Evolutionary conservation across 2,329 filamentous ascomycete species (phyloP).

Genomic region (Botrytis hyacinthi): DNA sequence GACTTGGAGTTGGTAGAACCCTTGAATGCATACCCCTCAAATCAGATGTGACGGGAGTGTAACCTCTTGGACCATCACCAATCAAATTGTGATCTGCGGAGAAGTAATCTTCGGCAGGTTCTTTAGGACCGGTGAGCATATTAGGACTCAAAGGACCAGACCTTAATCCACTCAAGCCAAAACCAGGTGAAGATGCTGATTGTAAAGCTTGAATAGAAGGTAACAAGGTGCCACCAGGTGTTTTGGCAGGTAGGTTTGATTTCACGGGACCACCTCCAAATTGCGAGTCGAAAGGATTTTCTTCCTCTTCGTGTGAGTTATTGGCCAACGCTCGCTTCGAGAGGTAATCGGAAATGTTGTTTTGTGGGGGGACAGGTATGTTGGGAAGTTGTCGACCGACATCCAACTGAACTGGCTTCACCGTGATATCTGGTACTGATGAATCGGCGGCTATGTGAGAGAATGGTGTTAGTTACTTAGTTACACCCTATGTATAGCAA

Average conservation of each 20-base stretch:
- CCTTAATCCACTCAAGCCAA: slow-evolving; percentile 79
- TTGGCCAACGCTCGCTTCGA: background rate
- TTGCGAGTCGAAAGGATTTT: slow-evolving; percentile 95
- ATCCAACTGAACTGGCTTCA: background rate
- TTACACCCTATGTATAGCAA: background rate
- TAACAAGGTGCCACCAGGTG: slow-evolving; percentile 77
- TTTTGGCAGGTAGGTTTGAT: slow-evolving; percentile 60
- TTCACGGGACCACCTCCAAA: slow-evolving; percentile 53
- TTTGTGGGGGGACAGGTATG: slow-evolving; percentile 48
- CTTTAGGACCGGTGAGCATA: slow-evolving; percentile 83
- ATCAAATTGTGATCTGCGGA: slow-evolving; percentile 64
- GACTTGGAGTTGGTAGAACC: slow-evolving; percentile 62
- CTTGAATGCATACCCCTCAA: slow-evolving; percentile 52
- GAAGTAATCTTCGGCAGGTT: slow-evolving; percentile 72
- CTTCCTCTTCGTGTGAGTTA: slow-evolving; percentile 66
- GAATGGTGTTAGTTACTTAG: background rate
- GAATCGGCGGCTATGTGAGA: background rate
- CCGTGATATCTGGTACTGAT: background rate
- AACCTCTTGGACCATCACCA: slow-evolving; percentile 48
- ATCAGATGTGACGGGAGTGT: slow-evolving; percentile 97
- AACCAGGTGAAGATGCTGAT: slow-evolving; percentile 79
- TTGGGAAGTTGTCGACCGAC: background rate
- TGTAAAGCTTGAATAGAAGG: slow-evolving; percentile 89
- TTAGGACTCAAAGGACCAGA: slow-evolving; percentile 93
- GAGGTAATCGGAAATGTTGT: slow-evolving; percentile 68